Percentiles rank a stretch among this genome's conserved stretches.
Evolutionary conservation across 306 rosid species (phyloP).

Genomic region (Adenanthera pavonina): DNA sequence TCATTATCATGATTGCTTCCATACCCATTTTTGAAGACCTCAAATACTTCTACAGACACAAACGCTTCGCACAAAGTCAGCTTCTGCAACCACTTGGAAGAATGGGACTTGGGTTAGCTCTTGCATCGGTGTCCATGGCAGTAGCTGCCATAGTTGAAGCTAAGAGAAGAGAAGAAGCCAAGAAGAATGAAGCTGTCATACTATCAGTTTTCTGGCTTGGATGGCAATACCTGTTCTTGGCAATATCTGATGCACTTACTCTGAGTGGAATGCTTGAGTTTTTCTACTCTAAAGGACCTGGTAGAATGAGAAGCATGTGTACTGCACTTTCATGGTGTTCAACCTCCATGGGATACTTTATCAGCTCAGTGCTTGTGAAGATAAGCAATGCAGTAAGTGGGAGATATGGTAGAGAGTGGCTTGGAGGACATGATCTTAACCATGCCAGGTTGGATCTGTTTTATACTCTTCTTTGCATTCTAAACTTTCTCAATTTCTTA

Average conservation of each 20-base stretch:
- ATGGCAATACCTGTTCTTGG: constrained; percentile 34
- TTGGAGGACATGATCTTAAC: constrained; percentile 46
- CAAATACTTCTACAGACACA: background rate
- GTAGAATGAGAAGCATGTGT: constrained; percentile 50
- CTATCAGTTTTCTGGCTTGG: constrained; percentile 49
- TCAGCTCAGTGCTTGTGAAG: constrained; percentile 46
- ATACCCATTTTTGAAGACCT: constrained; percentile 41
- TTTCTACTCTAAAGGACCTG: constrained; percentile 52
- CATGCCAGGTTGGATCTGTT: constrained; percentile 51
- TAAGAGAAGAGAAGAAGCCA: constrained; percentile 38
- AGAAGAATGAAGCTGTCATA: background rate
- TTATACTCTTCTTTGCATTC: constrained; percentile 44
- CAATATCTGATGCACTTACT: constrained; percentile 42
- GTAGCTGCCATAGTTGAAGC: constrained; percentile 46
- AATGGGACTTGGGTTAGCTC: constrained; percentile 27
- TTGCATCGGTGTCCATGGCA: constrained; percentile 22
- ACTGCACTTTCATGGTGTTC: constrained; percentile 53
- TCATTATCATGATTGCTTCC: constrained; percentile 34
- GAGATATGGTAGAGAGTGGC: constrained; percentile 36
- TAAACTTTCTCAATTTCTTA: constrained; percentile 31
- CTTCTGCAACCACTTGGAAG: constrained; percentile 41
- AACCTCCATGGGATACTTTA: constrained; percentile 45
- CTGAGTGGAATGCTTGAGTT: constrained; percentile 56
- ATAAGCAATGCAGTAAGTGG: constrained; percentile 31
- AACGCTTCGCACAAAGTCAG: background rate